phyloP scores from a whole-genome alignment of 2,329 filamentous ascomycete species.

The Dissoconium aciculare region DNA sequence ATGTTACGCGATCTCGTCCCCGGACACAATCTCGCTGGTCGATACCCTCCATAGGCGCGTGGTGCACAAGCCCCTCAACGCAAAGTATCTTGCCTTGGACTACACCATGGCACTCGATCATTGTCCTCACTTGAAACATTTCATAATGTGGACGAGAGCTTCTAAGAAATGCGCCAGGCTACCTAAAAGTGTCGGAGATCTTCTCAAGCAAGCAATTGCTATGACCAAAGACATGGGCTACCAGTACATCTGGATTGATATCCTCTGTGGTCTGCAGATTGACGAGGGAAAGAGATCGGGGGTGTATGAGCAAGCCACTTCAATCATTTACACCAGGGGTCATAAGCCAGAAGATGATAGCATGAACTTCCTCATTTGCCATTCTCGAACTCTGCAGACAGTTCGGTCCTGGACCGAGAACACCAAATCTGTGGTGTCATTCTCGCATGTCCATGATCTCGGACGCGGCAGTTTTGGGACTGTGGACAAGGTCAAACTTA shows the following conservation, averaged over 20 bases:
- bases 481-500: slow-evolving; percentile 6
- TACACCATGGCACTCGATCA: slow-evolving; percentile 2
- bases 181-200: neutral
- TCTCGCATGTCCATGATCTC: slow-evolving; percentile 3
- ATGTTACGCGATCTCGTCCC: too few relatives aligned
- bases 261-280: slow-evolving; percentile 4
- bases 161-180: too few relatives aligned
- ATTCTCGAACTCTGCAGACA: slow-evolving; percentile 1
- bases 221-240: slow-evolving; percentile 6
- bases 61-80: neutral
- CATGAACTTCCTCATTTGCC: slow-evolving; percentile 6
- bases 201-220: slow-evolving; percentile 2
- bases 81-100: slow-evolving; percentile 2
- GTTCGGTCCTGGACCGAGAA: slow-evolving; percentile 3
- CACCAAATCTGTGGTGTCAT: neutral
- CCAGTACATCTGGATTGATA: slow-evolving; percentile 11
- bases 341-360: neutral
- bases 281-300: slow-evolving; percentile 1
- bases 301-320: slow-evolving; percentile 4
- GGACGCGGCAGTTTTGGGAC: slow-evolving; percentile 6
- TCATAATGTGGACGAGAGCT: too few relatives aligned
- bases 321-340: slow-evolving; percentile 5
- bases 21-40: too few relatives aligned
- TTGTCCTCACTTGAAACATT: slow-evolving; percentile 1
- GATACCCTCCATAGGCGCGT: neutral